These are phyloP conservation scores for Cystobasidium tubakii DNA, from an alignment of 768 basidiomycete species.

Conservation along the genomic window DNA sequence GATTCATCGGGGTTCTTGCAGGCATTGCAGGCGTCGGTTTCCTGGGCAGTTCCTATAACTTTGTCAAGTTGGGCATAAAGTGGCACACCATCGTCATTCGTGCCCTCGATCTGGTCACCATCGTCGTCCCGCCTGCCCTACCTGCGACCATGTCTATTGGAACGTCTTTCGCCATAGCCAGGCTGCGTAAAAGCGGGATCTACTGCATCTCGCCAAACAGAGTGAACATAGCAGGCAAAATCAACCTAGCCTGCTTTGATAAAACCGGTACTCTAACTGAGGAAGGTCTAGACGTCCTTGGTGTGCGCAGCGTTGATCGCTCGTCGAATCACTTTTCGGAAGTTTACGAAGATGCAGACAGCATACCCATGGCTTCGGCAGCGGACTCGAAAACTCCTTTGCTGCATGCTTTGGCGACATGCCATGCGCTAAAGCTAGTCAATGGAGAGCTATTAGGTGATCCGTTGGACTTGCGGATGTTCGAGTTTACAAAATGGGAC, in stretches of 20 bases:
- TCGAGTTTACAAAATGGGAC: conserved; percentile 91
- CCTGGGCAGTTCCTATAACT: conserved; percentile 82
- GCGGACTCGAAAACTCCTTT: conserved; percentile 69
- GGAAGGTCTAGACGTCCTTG: conserved; percentile 93
- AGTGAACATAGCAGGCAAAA: conserved; percentile 89
- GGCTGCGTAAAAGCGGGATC: conserved; percentile 77
- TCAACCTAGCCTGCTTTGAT: conserved; percentile 97
- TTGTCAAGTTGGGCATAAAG: conserved; percentile 74
- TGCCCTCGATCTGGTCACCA: conserved; percentile 88
- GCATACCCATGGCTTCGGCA: conserved; percentile 62
- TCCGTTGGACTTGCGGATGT: conserved; percentile 96
- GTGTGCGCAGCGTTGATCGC: conserved; percentile 78
- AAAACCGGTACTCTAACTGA: conserved; percentile 98
- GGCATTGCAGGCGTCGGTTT: conserved; percentile 89
- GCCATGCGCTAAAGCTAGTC: conserved; percentile 88
- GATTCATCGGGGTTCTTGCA: conserved; percentile 81
- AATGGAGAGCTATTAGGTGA: conserved; percentile 85
- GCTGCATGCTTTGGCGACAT: conserved; percentile 86
- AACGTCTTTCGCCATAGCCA: conserved; percentile 84
- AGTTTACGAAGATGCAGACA: conserved; percentile 75
- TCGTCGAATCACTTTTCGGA: conserved; percentile 74
- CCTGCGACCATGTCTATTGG: conserved; percentile 96
- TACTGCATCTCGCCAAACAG: conserved; percentile 95
- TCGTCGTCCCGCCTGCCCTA: conserved; percentile 93
- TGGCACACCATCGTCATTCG: conserved; percentile 88